Base-by-base conservation (phyloP, 139 green algal genomes). In the Yamagishiella unicocca region DNA sequence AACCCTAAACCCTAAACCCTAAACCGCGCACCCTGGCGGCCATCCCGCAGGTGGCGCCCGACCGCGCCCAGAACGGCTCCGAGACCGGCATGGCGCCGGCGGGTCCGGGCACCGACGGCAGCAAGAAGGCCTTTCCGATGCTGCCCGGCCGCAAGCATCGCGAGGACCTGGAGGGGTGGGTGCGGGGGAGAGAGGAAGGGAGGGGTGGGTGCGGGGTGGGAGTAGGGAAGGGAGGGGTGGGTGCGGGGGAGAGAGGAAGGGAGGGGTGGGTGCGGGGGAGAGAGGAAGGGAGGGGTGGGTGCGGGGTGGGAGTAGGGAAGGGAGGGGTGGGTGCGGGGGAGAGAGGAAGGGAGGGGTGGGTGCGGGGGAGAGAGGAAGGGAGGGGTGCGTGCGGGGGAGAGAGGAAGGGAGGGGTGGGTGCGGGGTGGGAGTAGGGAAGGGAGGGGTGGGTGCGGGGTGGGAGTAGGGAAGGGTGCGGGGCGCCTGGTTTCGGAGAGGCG, bases 161-260 rank as follows among this genome's bases (percentile, higher is more conserved):
- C 27, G 61, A 85, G 61, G 80, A 86, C 80, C 80, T 86, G 43
- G 62, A 77, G 64, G 80, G 80, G 80, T 86, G 80, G 35, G 78
- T 37, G 54, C 19, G 1, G 19, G 24, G 29, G 74, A 14, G 76
- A 3, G 50, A 27, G 76, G 14, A 37, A 9, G 40, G 22, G 40
- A 40, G 25, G 4, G 40, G 70, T 5, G 70, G 70, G 35, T 27
- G 58, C 6, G 14, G 19, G 24, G 58, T 67, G 58, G 24, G 58
- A 31, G 17, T 58, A 58, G 50, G 50, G 50, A 58, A 17, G 50
- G 50, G 50, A 58, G 50, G 50, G 12, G 50, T 58, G 50, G 50
- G 12, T n/a, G n/a, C n/a, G n/a, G n/a, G n/a, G n/a, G n/a, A n/a
- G n/a, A n/a, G n/a, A n/a, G n/a, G n/a, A n/a, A n/a, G n/a, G n/a